phyloP scores from a whole-genome alignment of 106 monocot species.

The Platanthera guangdongensis region DNA sequence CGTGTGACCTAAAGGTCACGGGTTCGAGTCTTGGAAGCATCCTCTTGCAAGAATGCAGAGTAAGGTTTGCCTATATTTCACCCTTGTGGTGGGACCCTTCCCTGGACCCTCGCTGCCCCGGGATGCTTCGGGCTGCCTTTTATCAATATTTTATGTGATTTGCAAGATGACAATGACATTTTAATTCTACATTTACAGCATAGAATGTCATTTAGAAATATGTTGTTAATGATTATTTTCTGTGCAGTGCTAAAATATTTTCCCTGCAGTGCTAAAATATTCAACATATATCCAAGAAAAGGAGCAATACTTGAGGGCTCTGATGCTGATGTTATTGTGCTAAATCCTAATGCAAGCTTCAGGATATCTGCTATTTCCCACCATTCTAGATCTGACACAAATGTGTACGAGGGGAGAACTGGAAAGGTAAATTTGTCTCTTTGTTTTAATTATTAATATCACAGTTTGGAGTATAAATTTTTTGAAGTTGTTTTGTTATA shows the following conservation, averaged over 20 bases:
- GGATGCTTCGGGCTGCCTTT: too few species aligned
- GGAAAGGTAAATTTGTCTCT: slow-evolving; percentile 61
- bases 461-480: background rate
- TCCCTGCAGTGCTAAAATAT: slow-evolving; percentile 76
- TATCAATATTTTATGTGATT: too few species aligned
- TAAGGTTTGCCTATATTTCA: too few species aligned
- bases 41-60: too few species aligned
- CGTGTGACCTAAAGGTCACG: too few species aligned
- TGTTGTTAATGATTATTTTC: too few species aligned
- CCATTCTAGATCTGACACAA: slow-evolving; percentile 90
- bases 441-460: background rate
- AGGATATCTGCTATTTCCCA: slow-evolving; percentile 55
- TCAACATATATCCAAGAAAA: slow-evolving; percentile 94
- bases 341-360: slow-evolving; percentile 82
- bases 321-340: slow-evolving; percentile 94
- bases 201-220: too few species aligned
- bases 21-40: too few species aligned
- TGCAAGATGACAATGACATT: too few species aligned
- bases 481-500: background rate
- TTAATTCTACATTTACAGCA: too few species aligned
- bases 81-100: too few species aligned
- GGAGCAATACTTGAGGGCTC: slow-evolving; percentile 91
- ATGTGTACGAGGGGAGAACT: slow-evolving; percentile 80
- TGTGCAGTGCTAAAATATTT: background rate
- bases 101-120: too few species aligned